Base-by-base conservation (phyloP, 768 basidiomycete species). In the Collybiopsis luxurians region DNA sequence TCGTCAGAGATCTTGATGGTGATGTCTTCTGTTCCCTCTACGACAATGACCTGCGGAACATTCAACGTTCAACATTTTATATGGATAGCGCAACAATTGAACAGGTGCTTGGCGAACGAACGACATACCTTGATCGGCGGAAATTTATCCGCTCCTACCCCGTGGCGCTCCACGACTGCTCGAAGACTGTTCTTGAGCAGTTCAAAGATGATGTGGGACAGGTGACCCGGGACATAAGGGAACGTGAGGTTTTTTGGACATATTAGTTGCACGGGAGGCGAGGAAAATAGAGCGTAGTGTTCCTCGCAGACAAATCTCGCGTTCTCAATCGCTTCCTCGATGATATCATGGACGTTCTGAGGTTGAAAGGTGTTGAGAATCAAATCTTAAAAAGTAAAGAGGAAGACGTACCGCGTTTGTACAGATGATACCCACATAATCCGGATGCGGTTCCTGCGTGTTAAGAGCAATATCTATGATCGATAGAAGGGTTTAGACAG, bases 1-100 rank as follows among this genome's bases (percentile, higher is more conserved):
- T 99, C 96, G 67, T 99, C 96, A 1, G 86, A 88, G 59, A 99
- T 97, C 81, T 99, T 99, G 81, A 99, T 93, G 2, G 96, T 98
- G 65, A 98, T 97, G 66, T 98, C 96, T 67, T 98, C 96, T 61
- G 87, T 91, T n/a, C 96, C 95, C 67, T 96, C 95, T 1, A 96
- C 92, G 34, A 97, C 96, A 56, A 98, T 83, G 48, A 96, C 90
- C 53, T 54, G n/a, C n/a, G n/a, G n/a, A 9, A 40, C 21, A 38
- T 13, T 23, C 50, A 34, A 26, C n/a, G 49, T 40, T 24, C 10
- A 40, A 13, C n/a, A 24, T 24, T 39, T 9, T 23, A n/a, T 26
- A 12, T 28, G n/a, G 24, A 26, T 10, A 23, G 42, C 15, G 13
- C n/a, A 54, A 3, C 36, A n/a, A 15, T 42, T 24, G n/a, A n/a